Conservation (phyloP, 257 asterid species). For the Striga asiatica region DNA sequence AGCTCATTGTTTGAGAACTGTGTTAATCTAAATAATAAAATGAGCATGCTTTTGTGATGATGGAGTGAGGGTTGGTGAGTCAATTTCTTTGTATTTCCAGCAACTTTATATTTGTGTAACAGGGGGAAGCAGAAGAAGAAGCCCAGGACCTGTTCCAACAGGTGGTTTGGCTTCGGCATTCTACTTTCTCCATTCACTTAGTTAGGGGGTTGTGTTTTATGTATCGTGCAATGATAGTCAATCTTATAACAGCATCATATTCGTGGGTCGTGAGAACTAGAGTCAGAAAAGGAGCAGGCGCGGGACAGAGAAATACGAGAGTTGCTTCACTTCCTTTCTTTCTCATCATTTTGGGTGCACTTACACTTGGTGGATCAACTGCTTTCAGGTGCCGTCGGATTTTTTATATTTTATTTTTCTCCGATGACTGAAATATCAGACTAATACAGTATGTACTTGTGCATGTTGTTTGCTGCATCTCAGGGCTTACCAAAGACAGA, state of each 20-base stretch:
- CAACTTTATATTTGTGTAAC: too few relatives aligned
- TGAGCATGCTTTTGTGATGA: neutral
- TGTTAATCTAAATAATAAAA: too few relatives aligned
- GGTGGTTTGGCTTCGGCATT: too few relatives aligned
- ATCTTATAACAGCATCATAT: slow-evolving; percentile 19
- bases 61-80: neutral
- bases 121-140: slow-evolving; percentile 10
- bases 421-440: neutral
- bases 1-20: too few relatives aligned
- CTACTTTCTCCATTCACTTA: too few relatives aligned
- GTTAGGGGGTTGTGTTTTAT: too few relatives aligned
- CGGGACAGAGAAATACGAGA: slow-evolving; percentile 23
- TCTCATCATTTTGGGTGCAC: slow-evolving; percentile 34
- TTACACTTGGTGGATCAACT: slow-evolving; percentile 54
- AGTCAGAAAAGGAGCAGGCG: slow-evolving; percentile 28
- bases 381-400: slow-evolving; percentile 44
- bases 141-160: slow-evolving; percentile 11
- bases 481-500: slow-evolving; percentile 52
- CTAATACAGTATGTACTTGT: neutral
- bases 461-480: neutral
- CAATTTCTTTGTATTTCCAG: too few relatives aligned
- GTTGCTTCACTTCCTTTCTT: slow-evolving; percentile 46
- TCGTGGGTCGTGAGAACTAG: slow-evolving; percentile 23
- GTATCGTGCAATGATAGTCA: neutral
- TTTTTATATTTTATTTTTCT: neutral